These are phyloP conservation scores for Dendrocalamus latiflorus DNA, from an alignment of 202 grass and related monocot genomes.

Conservation along the genomic window DNA sequence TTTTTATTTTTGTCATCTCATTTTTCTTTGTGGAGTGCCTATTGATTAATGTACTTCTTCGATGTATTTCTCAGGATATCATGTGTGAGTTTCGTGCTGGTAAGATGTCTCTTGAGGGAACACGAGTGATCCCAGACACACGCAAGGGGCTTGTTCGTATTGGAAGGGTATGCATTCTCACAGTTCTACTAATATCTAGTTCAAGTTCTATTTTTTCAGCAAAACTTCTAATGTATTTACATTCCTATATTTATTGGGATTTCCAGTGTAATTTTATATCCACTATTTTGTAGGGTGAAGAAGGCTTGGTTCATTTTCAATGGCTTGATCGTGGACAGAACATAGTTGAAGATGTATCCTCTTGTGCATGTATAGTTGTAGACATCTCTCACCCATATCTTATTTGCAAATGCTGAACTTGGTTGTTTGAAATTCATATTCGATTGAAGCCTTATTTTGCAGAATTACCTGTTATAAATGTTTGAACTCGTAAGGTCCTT, in stretches of 20 bases:
- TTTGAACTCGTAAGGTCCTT: neutral
- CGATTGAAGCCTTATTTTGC: neutral
- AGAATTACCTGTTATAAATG: neutral
- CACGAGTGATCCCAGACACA: constrained; percentile 66
- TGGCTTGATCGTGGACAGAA: constrained; percentile 90
- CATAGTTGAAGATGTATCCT: constrained; percentile 86
- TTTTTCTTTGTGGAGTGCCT: neutral
- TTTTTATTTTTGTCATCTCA: neutral
- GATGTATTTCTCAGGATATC: constrained; percentile 53
- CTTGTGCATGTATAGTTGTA: constrained; percentile 10
- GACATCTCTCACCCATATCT: neutral
- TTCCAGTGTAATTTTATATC: constrained; percentile 11
- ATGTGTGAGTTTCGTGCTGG: constrained; percentile 96
- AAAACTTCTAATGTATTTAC: constrained; percentile 17
- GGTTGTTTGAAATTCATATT: neutral
- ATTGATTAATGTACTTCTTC: constrained; percentile 8
- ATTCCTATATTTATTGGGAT: neutral
- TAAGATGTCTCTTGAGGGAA: constrained; percentile 74
- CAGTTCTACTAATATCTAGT: constrained; percentile 2
- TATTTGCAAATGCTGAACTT: neutral
- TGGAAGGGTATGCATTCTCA: constrained; percentile 56
- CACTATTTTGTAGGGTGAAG: constrained; percentile 70
- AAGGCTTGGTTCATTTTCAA: constrained; percentile 94
- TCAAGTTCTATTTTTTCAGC: constrained; percentile 2
- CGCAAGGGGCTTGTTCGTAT: constrained; percentile 91